Evolutionary conservation across 2,329 filamentous ascomycete genomes (phyloP).

Genomic region (Neoscytalidium dimidiatum): DNA sequence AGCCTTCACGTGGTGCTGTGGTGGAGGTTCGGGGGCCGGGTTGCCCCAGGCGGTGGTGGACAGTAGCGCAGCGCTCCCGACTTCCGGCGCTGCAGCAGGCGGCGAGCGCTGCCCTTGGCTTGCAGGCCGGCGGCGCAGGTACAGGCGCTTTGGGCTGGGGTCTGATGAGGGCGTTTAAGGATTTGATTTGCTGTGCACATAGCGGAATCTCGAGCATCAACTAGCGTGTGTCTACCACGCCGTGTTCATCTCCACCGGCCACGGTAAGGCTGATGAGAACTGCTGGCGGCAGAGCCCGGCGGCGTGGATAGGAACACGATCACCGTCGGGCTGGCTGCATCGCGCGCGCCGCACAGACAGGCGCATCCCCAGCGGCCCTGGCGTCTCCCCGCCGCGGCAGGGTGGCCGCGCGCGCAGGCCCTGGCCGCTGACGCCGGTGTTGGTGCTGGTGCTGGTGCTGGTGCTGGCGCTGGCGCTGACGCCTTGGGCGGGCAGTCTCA

Average conservation of each 20-base stretch:
- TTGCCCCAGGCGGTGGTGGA: background rate
- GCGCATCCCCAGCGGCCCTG: constrained; percentile 15
- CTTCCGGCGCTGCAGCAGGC: background rate
- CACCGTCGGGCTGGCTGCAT: background rate
- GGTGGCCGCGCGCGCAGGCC: too few species aligned
- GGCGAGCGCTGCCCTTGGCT: constrained; percentile 11
- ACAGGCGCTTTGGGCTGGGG: background rate
- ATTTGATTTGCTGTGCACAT: constrained; percentile 1
- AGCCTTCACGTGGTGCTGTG: background rate
- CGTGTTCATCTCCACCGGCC: background rate
- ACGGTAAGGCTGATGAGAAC: constrained; percentile 9
- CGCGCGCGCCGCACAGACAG: constrained; percentile 13
- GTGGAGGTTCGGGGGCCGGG: constrained; percentile 1
- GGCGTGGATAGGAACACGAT: constrained; percentile 6
- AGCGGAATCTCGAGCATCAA: constrained; percentile 1
- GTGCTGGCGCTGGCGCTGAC: too few species aligned
- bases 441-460: too few species aligned
- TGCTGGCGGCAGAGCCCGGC: constrained; percentile 1
- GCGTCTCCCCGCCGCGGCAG: constrained; percentile 14
- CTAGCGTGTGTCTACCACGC: background rate
- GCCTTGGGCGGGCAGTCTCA: constrained; percentile 16
- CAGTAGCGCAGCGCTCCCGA: constrained; percentile 4
- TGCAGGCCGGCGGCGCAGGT: constrained; percentile 9
- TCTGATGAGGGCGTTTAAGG: background rate
- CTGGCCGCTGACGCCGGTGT: too few species aligned